phyloP scores from a whole-genome alignment of 371 early-diverging fungal species.

The Syncephalastrum racemosum region DNA sequence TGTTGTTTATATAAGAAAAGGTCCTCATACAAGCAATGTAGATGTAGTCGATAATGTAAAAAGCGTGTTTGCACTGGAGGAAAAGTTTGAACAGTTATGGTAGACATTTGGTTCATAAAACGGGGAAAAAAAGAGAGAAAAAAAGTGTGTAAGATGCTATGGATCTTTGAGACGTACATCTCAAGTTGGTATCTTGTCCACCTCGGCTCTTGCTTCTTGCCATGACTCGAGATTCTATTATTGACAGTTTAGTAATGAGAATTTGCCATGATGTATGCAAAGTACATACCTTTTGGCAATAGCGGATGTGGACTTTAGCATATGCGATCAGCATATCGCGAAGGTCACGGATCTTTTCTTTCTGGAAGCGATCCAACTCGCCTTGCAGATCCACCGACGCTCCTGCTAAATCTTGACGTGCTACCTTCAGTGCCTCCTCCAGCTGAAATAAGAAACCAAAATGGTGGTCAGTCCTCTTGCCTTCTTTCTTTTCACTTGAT shows the following conservation, averaged over 20 bases:
- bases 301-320: slow-evolving; percentile 81
- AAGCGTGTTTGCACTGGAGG: slow-evolving; percentile 12
- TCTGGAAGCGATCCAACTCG: slow-evolving; percentile 91
- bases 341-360: slow-evolving; percentile 85
- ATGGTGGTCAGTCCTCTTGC: not conserved
- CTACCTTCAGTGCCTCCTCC: slow-evolving; percentile 73
- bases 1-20: slow-evolving; percentile 1
- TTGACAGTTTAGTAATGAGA: not conserved
- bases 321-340: slow-evolving; percentile 76
- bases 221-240: slow-evolving; percentile 61
- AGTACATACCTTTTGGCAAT: slow-evolving; percentile 70
- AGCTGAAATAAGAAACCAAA: slow-evolving; percentile 34
- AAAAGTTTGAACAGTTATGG: slow-evolving; percentile 17
- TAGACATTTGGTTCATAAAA: not conserved
- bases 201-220: slow-evolving; percentile 61
- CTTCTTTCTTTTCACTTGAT: not conserved
- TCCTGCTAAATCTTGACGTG: slow-evolving; percentile 68
- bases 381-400: slow-evolving; percentile 80
- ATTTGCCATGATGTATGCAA: not conserved
- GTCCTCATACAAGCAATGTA: slow-evolving; percentile 2
- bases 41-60: slow-evolving; percentile 19
- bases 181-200: slow-evolving; percentile 60
- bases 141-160: slow-evolving; percentile 6
- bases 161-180: slow-evolving; percentile 1
- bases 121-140: slow-evolving; percentile 4